Base-by-base conservation (phyloP, 2,329 filamentous ascomycete species). In the Aureobasidium mangrovei region DNA sequence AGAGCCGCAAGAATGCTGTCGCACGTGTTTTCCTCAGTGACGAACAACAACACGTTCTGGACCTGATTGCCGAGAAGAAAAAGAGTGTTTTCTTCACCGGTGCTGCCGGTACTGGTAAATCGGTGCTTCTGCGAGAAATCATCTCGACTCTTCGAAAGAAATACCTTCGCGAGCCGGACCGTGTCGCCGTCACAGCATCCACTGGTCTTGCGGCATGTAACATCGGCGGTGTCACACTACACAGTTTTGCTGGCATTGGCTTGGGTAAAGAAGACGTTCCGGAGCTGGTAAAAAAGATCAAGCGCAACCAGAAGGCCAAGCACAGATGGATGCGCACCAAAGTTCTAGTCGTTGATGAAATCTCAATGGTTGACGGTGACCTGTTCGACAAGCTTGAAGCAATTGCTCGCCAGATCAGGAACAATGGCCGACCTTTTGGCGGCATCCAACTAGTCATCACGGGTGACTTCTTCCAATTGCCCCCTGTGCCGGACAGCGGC, bases 11-110 rank as follows among this genome's bases (percentile, higher is more conserved):
- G 51, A 56, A 62, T 9, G 58, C 70, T 54, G 68, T 80, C 54
- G 71, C 80, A 28, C 71, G 77, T 7, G 78, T 94, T 7, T 84
- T 85, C 54, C 75, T 98, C 35, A 96, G 88, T 66, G 80, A 85
- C 9, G 93, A 98, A 67, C 93, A 98, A 70, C 79, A 82, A 57
- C 82, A 87, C 56, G 89, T 98, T 8, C 75, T 94, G 55, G 83
- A 89, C 43, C 75, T 96, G 24, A 91, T 98, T 7, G 79, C 89
- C 6, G 80, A 93, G 26, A 74, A 87, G 59, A 80, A 80, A 56
- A 85, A 90, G 68, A 97, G 91, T 62, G 91, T 96, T 2, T 98
- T 98, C 74, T 98, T 98, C 69, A 98, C 93, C 1, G 93, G 93
- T 62, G 95, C 93, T 56, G 93, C 93, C 56, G 76, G 82, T 76